A percentile compares a stretch with the other conserved stretches of the same genome.
These are phyloP conservation scores for Phragmites australis DNA, from an alignment of 176 grass and related monocot species.

Conservation along the genomic window DNA sequence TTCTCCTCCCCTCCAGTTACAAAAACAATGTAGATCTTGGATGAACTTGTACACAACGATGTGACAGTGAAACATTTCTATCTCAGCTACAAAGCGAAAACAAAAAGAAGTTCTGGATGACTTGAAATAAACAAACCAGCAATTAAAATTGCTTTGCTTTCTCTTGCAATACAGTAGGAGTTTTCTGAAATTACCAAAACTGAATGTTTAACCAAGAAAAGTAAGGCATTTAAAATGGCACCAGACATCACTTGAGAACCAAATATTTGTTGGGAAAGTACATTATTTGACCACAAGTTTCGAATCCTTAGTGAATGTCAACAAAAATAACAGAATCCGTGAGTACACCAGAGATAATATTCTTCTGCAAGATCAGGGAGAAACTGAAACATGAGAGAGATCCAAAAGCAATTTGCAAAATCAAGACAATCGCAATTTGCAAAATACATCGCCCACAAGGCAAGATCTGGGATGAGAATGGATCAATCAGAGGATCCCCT, in stretches of 20 bases:
- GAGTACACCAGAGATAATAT: not conserved
- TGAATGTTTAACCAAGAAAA: too few relatives aligned
- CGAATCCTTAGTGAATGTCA: not conserved
- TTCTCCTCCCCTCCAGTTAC: slow-evolving; percentile 81
- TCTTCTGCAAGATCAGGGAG: not conserved
- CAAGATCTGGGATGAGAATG: not conserved
- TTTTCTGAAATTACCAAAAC: too few relatives aligned
- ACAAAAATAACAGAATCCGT: not conserved
- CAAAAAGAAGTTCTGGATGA: not conserved
- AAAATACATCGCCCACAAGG: not conserved
- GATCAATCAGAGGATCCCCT: not conserved
- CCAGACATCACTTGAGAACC: not conserved
- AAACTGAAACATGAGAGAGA: not conserved
- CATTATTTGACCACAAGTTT: not conserved
- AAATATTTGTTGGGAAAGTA: not conserved
- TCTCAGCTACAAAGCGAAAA: slow-evolving; percentile 53
- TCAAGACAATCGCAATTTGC: not conserved
- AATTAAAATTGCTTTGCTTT: too few relatives aligned
- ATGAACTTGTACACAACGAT: slow-evolving; percentile 78
- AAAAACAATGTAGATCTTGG: slow-evolving; percentile 74
- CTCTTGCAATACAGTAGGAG: too few relatives aligned
- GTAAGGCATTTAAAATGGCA: too few relatives aligned
- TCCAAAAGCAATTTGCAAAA: not conserved
- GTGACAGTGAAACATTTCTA: slow-evolving; percentile 62
- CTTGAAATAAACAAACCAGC: not conserved